Evolutionary conservation across 2,329 filamentous ascomycete genomes (phyloP), one percentile per base, ranked within the genome.

Genomic region (Stagonosporopsis cucurbitacearum): DNA sequence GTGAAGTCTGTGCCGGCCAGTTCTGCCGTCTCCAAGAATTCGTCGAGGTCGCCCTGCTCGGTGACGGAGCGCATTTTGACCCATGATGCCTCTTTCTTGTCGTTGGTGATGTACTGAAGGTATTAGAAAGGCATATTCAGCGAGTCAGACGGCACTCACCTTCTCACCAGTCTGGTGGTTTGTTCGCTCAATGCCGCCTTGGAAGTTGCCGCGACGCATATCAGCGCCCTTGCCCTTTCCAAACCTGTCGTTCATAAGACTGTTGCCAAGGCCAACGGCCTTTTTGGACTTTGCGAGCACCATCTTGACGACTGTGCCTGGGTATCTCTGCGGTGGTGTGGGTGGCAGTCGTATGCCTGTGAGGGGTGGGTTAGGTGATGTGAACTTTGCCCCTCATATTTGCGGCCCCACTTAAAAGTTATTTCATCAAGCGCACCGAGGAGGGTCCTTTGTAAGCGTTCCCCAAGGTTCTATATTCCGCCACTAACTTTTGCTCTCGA

Each of bases 1-100:
- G 94, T 98, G 77, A 99, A 99, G 75, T 99, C 95, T 64, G 95
- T 99, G 63, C 92, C 94, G n/a, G 95, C 95, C 66, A 99, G 82
- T 79, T 98, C 93, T 61, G 95, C 96, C 1, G 95, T 99, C 54
- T 90, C 91, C 62, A 99, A 81, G 77, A 99, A 99, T 77, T 99
- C 95, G 76, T 99, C 95, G 59, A 99, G 86, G 40, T 93, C 93
- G 65, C 89, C 93, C 78, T 99, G 95, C 81, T 99, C 92, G 5
- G 95, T 99, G 66, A 99, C 91, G 75, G 92, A 96, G 80, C 94
- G 92, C 95, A 99, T 98, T 83, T 98, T 99, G 73, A 98, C 92
- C 92, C 93, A 99, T 66, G 91, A 85, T 32, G 94, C 95, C 80
- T 98, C 93, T 74, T 96, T 88, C 67, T 87, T 88, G 63, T 90